Conservation (phyloP, 768 basidiomycete genomes). For the Tephrocybe sp. region DNA sequence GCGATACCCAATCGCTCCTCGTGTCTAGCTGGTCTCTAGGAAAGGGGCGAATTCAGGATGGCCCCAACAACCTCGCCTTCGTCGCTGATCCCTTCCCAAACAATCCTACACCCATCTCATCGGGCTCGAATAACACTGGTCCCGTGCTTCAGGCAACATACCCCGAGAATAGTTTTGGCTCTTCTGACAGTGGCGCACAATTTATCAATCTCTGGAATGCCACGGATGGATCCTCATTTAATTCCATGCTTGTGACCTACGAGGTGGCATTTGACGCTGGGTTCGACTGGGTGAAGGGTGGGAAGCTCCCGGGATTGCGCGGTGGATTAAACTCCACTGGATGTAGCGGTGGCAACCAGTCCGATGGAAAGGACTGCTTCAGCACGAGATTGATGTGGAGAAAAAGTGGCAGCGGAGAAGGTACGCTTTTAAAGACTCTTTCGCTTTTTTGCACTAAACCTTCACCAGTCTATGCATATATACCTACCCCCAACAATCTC, state of each 20-base stretch:
- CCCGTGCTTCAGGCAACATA: slow-evolving; percentile 66
- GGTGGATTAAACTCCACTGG: slow-evolving; percentile 63
- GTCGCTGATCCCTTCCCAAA: slow-evolving; percentile 68
- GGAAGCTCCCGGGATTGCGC: slow-evolving; percentile 75
- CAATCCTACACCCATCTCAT: slow-evolving; percentile 32
- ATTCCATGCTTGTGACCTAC: slow-evolving; percentile 71
- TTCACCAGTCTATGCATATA: slow-evolving; percentile 73
- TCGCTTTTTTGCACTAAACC: background rate
- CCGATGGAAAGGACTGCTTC: slow-evolving; percentile 70
- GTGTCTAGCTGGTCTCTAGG: slow-evolving; percentile 60
- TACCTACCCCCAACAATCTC: slow-evolving; percentile 60
- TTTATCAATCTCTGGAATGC: slow-evolving; percentile 70
- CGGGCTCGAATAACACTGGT: slow-evolving; percentile 27
- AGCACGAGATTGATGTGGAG: slow-evolving; percentile 80
- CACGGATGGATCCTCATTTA: slow-evolving; percentile 52
- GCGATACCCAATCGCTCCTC: slow-evolving; percentile 50
- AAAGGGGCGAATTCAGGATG: slow-evolving; percentile 62
- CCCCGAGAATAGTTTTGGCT: slow-evolving; percentile 57
- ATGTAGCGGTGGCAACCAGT: slow-evolving; percentile 68
- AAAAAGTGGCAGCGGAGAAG: slow-evolving; percentile 61
- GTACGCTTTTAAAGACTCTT: slow-evolving; percentile 35
- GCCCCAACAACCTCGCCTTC: slow-evolving; percentile 55
- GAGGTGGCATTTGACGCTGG: slow-evolving; percentile 67
- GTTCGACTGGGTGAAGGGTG: slow-evolving; percentile 74
- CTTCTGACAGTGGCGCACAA: slow-evolving; percentile 64